Conservation (phyloP, 116 monocot species). For the Dioscorea cayenensis region DNA sequence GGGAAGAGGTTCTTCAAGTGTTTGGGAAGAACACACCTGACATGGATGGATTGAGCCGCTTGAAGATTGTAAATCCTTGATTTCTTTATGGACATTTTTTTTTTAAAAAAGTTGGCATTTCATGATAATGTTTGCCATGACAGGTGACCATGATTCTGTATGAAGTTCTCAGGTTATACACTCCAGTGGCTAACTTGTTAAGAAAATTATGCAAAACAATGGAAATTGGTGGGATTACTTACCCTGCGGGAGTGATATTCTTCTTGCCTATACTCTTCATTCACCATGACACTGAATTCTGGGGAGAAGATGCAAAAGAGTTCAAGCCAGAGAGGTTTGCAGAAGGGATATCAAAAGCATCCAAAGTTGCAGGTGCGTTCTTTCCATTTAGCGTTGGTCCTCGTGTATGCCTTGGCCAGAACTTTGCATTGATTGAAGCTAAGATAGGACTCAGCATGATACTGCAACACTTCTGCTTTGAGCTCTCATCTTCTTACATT, state of each 20-base stretch:
- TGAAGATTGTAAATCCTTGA: conserved; percentile 45
- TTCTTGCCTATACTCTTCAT: conserved; percentile 15
- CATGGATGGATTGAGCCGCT: conserved; percentile 32
- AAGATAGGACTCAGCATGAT: conserved; percentile 38
- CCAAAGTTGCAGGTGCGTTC: conserved; percentile 15
- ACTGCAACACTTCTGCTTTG: conserved; percentile 33
- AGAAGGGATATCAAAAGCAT: conserved; percentile 29
- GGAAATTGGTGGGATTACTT: conserved; percentile 5
- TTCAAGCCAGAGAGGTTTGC: conserved; percentile 34
- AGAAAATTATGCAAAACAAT: conserved; percentile 6
- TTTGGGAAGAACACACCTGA: conserved; percentile 35
- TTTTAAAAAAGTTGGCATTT: not conserved
- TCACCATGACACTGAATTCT: conserved; percentile 17
- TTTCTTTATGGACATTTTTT: not conserved
- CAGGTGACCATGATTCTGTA: conserved; percentile 48
- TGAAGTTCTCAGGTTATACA: conserved; percentile 48
- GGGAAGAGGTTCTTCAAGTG: conserved; percentile 28
- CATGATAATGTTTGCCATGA: not conserved
- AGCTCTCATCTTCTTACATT: conserved; percentile 24
- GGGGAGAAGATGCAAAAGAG: conserved; percentile 31
- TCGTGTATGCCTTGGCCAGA: conserved; percentile 35
- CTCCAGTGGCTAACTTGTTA: conserved; percentile 9
- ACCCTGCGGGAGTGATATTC: conserved; percentile 18
- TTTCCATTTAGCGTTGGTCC: conserved; percentile 51
- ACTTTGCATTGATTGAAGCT: conserved; percentile 41